These are phyloP conservation scores for Telfairia occidentalis DNA, from an alignment of 331 rosid species.

Conservation along the genomic window DNA sequence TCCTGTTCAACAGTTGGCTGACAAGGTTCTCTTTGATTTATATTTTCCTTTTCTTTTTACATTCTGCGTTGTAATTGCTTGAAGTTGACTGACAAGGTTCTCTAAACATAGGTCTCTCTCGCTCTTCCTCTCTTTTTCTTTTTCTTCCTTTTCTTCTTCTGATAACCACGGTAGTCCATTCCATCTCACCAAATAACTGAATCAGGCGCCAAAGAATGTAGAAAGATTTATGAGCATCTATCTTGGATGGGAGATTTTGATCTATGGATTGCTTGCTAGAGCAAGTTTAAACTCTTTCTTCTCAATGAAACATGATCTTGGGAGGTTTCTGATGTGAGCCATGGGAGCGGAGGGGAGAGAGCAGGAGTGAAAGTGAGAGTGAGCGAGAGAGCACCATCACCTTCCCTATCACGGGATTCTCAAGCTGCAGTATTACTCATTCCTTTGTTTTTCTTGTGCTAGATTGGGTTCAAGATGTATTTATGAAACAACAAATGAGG, in stretches of 20 bases:
- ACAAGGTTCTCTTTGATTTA: constrained; percentile 49
- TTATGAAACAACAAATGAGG: neutral
- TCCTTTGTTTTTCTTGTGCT: neutral
- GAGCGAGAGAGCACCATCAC: neutral
- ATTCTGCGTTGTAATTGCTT: neutral
- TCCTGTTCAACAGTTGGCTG: constrained; percentile 93
- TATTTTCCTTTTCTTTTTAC: neutral
- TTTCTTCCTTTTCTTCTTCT: neutral
- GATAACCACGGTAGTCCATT: neutral
- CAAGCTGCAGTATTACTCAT: neutral
- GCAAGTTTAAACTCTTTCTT: neutral
- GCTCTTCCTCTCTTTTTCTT: neutral
- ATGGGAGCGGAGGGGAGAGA: neutral
- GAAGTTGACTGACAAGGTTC: neutral
- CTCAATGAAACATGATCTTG: neutral
- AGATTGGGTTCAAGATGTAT: neutral
- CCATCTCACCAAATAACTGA: neutral
- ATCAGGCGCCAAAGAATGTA: no score
- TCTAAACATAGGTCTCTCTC: neutral
- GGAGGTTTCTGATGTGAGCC: neutral
- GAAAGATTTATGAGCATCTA: neutral
- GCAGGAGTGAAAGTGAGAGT: neutral
- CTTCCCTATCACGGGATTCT: neutral
- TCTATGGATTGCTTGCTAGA: neutral
- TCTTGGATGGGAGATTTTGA: neutral